A percentile compares a stretch with the other conserved stretches of the same genome.
phyloP scores from a whole-genome alignment of 257 asterid genomes.

The Paraleonurus japonicus region DNA sequence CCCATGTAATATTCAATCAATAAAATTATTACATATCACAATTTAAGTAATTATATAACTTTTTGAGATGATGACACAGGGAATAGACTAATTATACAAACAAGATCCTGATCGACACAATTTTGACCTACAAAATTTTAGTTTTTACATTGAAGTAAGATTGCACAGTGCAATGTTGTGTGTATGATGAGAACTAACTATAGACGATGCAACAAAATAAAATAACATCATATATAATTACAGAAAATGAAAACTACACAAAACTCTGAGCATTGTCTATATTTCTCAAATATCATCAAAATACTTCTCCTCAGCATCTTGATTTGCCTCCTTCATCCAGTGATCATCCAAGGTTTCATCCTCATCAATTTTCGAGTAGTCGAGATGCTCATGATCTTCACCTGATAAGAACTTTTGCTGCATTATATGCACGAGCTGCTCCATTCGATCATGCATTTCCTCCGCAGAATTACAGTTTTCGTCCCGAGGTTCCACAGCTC shows the following conservation, averaged over 20 bases:
- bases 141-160: no score
- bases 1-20: no score
- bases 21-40: no score
- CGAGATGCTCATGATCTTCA: constrained; percentile 74
- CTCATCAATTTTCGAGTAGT: constrained; percentile 77
- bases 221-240: not conserved
- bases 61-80: no score
- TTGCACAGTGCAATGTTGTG: no score
- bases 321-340: constrained; percentile 82
- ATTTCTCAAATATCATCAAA: constrained; percentile 64
- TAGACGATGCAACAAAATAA: not conserved
- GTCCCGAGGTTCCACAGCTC: constrained; percentile 27
- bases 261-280: not conserved
- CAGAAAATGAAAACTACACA: not conserved
- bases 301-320: constrained; percentile 94
- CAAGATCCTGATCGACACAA: no score
- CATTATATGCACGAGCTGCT: constrained; percentile 69
- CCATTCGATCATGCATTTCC: constrained; percentile 79
- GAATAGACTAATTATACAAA: no score
- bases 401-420: constrained; percentile 89
- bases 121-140: no score
- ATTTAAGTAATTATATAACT: no score
- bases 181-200: not conserved
- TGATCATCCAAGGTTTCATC: constrained; percentile 88
- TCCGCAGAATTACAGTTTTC: constrained; percentile 44